Percentiles rank a stretch among this genome's conserved stretches.
phyloP scores from a whole-genome alignment of 2,329 filamentous ascomycete genomes.

The Sarocladiaceae sp. region DNA sequence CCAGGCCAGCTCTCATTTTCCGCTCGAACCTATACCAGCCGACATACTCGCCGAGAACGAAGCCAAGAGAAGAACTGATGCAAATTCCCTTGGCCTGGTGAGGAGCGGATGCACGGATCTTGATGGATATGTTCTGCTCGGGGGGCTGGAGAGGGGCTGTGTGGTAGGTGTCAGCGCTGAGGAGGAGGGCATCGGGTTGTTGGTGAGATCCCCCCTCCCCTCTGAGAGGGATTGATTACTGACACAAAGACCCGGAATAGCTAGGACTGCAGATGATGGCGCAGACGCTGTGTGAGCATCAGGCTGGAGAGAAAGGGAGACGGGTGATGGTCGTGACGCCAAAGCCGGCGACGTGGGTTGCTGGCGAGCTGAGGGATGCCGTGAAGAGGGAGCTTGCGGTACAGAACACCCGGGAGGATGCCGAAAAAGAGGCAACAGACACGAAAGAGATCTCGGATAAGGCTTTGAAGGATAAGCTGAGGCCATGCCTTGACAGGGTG shows the following conservation, averaged over 20 bases:
- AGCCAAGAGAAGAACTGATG: conserved; percentile 25
- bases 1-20: conserved; percentile 42
- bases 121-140: conserved; percentile 39
- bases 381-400: conserved; percentile 28
- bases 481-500: conserved; percentile 39
- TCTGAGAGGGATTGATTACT: neutral
- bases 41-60: conserved; percentile 34
- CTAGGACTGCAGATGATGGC: conserved; percentile 44
- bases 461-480: conserved; percentile 21
- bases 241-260: conserved; percentile 18
- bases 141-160: conserved; percentile 42
- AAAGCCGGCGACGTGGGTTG: conserved; percentile 32
- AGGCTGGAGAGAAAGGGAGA: conserved; percentile 17
- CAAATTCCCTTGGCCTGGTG: conserved; percentile 24
- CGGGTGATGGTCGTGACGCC: conserved; percentile 44
- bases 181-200: conserved; percentile 39
- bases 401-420: neutral
- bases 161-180: conserved; percentile 50
- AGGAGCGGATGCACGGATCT: conserved; percentile 41
- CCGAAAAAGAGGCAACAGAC: conserved; percentile 12
- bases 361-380: conserved; percentile 35
- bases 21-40: conserved; percentile 38
- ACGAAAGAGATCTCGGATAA: neutral
- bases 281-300: conserved; percentile 27
- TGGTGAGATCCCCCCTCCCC: conserved; percentile 27